Percentiles rank a stretch among this genome's conserved stretches.
These are phyloP conservation scores for Cronartium ribicola DNA, from an alignment of 1,284 basidiomycete species.

Conservation along the genomic window DNA sequence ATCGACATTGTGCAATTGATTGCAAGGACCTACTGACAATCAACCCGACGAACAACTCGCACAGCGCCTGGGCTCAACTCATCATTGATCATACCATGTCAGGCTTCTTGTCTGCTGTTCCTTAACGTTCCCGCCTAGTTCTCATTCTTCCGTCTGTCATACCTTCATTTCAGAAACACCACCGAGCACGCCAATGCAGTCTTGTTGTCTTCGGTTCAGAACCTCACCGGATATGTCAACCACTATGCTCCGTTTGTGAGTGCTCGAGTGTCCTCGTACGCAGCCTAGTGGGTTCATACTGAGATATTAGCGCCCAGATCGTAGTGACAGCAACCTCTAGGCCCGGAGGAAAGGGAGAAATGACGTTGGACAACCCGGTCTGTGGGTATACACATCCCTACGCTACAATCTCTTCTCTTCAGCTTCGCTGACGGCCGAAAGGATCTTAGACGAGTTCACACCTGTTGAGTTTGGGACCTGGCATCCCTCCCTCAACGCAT, in stretches of 20 bases:
- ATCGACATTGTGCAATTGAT: not conserved
- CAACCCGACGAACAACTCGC: not conserved
- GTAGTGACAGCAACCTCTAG: constrained; percentile 39
- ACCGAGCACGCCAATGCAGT: constrained; percentile 37
- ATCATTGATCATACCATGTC: constrained; percentile 41
- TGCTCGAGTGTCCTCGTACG: not conserved
- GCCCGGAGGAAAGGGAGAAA: constrained; percentile 30
- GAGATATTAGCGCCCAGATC: constrained; percentile 3
- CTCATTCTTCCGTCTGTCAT: not conserved
- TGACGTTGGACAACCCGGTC: constrained; percentile 41
- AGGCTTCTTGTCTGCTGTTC: constrained; percentile 1
- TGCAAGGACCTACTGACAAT: not conserved
- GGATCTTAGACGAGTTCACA: constrained; percentile 38
- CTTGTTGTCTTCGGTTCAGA: constrained; percentile 28
- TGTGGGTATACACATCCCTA: constrained; percentile 21
- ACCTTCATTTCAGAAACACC: constrained; percentile 26
- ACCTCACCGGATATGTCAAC: constrained; percentile 21
- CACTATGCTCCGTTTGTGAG: constrained; percentile 42
- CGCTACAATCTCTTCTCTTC: not conserved
- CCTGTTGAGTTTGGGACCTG: constrained; percentile 40
- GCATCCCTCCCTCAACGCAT: constrained; percentile 37
- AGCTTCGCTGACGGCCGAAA: too few species aligned
- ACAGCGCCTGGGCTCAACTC: constrained; percentile 41
- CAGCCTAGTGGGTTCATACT: not conserved
- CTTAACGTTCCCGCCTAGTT: not conserved